Evolutionary conservation across 192 early-diverging fungal species (phyloP), one percentile per base, ranked within the genome.

Genomic region (Lunasporangiospora selenospora): DNA sequence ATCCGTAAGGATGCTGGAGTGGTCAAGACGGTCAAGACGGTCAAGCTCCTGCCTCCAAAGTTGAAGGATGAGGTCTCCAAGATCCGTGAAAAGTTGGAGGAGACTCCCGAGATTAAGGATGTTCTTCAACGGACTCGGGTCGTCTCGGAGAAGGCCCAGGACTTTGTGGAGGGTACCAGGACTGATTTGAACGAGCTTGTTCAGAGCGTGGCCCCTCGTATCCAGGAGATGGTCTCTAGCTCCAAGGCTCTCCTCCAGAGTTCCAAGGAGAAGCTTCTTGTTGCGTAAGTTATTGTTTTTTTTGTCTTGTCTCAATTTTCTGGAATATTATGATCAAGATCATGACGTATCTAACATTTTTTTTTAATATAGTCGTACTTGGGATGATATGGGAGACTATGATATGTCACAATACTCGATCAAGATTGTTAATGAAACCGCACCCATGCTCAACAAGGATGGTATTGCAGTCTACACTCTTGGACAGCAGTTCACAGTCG

Each of bases 1-100:
- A 83, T 98, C 43, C 89, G 93, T 27, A 86, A 88, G 45, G 90
- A 93, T 54, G 91, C 90, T 42, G 94, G 94, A 33, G 84, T 94
- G 8, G 84, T 87, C 46, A 89, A 86, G 55, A 90, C 88, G 0
- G 71, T 89, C 33, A 83, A 76, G 48, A 81, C 88, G 1, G 88
- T 88, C 11, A 81, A 80, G 33, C 80, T 88, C 19, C 46, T 93
- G 23, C 83, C 86, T 7, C 85, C 86, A 30, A 84, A 81, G 21
- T 83, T 81, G 37, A 73, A 75, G 19, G 75, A 76, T 15, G 80
- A 85, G 26, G 54, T 83, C 13, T 78, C 73, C 42, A 76, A 79
- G 71, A 80, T 82, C 49, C 69, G 77, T 0, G 53, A 76, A 24
- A 79, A 77, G 38, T 46, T 84, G n/a, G 70, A 69, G 46, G 79